Evolutionary conservation across 1,284 basidiomycete species (phyloP), one percentile per base, ranked within the genome.

Genomic region (Grifola frondosa): DNA sequence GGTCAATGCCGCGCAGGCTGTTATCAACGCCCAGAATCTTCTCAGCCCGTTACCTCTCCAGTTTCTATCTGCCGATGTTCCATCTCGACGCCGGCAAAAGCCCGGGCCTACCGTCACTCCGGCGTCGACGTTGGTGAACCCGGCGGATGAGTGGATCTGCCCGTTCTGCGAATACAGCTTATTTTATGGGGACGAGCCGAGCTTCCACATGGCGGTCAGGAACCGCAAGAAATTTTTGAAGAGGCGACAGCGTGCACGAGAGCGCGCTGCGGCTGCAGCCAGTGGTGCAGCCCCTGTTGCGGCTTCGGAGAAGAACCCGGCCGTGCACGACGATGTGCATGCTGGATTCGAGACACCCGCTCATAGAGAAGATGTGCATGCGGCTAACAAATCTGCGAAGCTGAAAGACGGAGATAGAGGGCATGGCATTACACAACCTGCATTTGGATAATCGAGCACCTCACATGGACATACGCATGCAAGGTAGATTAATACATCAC

Each of bases 121-220:
- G 7, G 61, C 53, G 40, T 39, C 70, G 35, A 70, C 71, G 53
- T 63, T 83, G 43, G 75, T 74, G 43, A 72, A 79, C 58, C 81
- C 85, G 7, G 75, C 71, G 40, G 89, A 91, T 24, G 91, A 94
- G 62, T 94, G 89, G 84, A 85, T 94, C 50, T 95, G 91, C 61
- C 78, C 84, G 51, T 86, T 87, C 57, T 95, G 91, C 70, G 91
- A 94, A 66, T 91, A 91, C 61, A 74, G 80, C 51, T 63, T 95
- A 45, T 92, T 91, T 62, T 95, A 88, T 61, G 86, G 88, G 9
- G 87, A 87, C 46, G 81, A 84, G 20, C 53, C 60, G 38, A 77
- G 75, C 47, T 84, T 80, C 61, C 69, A 77, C 48, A 70, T 77
- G 24, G 86, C 85, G 26, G 71, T 93, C 47, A 71, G 80, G 61